Conservation (phyloP, 768 basidiomycete genomes). For the Boletus rubroflammeus region DNA sequence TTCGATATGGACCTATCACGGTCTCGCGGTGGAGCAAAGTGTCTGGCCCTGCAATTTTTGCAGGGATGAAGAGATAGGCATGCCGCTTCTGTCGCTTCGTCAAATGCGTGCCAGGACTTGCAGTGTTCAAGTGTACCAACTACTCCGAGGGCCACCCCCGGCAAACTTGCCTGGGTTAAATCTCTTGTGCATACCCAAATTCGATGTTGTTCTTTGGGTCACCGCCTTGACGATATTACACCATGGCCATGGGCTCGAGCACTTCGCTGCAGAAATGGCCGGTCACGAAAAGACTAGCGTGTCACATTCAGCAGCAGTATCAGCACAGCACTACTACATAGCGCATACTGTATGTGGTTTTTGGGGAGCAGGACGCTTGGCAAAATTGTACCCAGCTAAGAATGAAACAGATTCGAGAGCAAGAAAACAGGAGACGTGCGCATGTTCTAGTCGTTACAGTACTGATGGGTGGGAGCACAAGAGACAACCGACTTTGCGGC, state of each 20-base stretch:
- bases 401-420: constrained; percentile 33
- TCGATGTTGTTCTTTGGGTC: constrained; percentile 5
- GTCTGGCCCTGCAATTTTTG: constrained; percentile 55
- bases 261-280: not conserved
- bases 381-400: constrained; percentile 31
- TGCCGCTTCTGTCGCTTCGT: not conserved
- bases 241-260: not conserved
- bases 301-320: constrained; percentile 11
- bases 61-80: constrained; percentile 64
- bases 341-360: constrained; percentile 17
- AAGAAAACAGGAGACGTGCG: constrained; percentile 38
- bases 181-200: constrained; percentile 4
- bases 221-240: constrained; percentile 2
- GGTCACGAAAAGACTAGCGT: constrained; percentile 7
- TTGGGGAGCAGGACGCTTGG: constrained; percentile 20
- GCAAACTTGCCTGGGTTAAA: not conserved
- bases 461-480: constrained; percentile 19
- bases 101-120: constrained; percentile 3
- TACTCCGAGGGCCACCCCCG: not conserved
- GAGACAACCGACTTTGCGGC: constrained; percentile 18
- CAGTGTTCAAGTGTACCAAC: constrained; percentile 4
- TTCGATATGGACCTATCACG: constrained; percentile 62
- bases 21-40: constrained; percentile 71
- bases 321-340: constrained; percentile 12
- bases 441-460: constrained; percentile 75